A percentile compares a stretch with the other conserved stretches of the same genome.
Evolutionary conservation across 2,329 filamentous ascomycete genomes (phyloP).

Genomic region (Diaporthe destruens): DNA sequence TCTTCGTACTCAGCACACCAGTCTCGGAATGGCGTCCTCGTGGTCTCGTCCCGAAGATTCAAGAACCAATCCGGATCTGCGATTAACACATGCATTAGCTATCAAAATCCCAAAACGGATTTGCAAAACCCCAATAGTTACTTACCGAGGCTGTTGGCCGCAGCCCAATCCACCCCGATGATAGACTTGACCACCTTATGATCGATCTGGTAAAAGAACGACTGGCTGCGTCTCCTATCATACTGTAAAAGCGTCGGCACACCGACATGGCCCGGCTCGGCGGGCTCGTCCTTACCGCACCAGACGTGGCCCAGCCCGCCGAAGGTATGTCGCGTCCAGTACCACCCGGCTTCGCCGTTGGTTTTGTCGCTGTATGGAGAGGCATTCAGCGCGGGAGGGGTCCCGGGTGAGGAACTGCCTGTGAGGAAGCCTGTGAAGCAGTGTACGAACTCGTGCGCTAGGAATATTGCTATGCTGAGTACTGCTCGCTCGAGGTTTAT

Average conservation of each 20-base stretch:
- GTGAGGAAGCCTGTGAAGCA: constrained; percentile 25
- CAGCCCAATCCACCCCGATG: neutral
- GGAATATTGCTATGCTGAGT: neutral
- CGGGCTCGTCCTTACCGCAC: neutral
- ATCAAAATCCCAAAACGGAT: neutral
- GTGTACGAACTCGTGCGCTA: constrained; percentile 21
- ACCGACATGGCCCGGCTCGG: neutral
- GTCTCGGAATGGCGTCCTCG: neutral
- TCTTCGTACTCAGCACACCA: neutral
- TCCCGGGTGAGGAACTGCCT: neutral
- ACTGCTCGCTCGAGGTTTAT: neutral
- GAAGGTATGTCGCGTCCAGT: constrained; percentile 3
- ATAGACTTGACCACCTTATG: neutral
- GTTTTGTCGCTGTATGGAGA: neutral
- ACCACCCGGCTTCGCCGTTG: neutral
- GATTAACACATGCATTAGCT: neutral
- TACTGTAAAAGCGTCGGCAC: neutral
- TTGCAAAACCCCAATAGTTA: too few relatives aligned
- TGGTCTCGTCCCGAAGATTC: neutral
- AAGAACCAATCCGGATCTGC: constrained; percentile 11
- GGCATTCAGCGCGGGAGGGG: neutral
- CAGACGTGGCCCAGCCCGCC: constrained; percentile 6
- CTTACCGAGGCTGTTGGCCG: neutral
- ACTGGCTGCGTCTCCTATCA: neutral
- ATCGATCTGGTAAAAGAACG: neutral